These are phyloP conservation scores for Zygoascus sp. DNA, from an alignment of 1,139 yeast genomes.

Conservation along the genomic window DNA sequence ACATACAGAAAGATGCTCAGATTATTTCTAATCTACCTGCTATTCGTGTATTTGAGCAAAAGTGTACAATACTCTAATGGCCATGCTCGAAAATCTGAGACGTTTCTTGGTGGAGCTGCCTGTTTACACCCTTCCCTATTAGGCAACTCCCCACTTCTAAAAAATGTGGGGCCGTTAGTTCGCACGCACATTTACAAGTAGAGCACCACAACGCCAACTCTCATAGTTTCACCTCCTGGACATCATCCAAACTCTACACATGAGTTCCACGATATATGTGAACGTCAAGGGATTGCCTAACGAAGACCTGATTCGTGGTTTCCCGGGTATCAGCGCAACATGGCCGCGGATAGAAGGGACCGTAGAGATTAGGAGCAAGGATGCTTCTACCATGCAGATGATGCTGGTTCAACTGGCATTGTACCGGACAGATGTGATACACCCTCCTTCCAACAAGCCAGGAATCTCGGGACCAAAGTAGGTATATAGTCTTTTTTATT, in stretches of 20 bases:
- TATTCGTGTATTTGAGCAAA: too few species aligned
- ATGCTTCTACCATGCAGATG: constrained; percentile 27
- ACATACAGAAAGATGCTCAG: too few species aligned
- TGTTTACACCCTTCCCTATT: constrained; percentile 6
- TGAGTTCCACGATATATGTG: constrained; percentile 29
- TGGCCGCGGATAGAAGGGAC: constrained; percentile 41
- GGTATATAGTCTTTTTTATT: neutral
- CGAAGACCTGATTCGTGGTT: constrained; percentile 40
- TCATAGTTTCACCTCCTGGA: neutral
- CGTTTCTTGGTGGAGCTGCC: neutral
- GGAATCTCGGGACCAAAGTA: constrained; percentile 30
- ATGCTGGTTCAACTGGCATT: constrained; percentile 35
- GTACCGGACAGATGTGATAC: constrained; percentile 38
- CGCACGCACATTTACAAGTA: neutral
- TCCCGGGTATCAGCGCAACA: constrained; percentile 41
- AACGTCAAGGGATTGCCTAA: constrained; percentile 38
- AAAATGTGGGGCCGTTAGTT: neutral
- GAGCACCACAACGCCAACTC: neutral
- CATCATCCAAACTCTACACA: neutral
- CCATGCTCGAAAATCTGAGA: too few species aligned
- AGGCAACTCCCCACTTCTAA: neutral
- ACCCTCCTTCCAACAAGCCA: constrained; percentile 34
- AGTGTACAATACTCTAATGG: too few species aligned
- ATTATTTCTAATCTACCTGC: too few species aligned
- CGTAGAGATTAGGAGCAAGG: constrained; percentile 36